Evolutionary conservation across 305 asterid genomes (phyloP).

Genomic region (Ajuga reptans): DNA sequence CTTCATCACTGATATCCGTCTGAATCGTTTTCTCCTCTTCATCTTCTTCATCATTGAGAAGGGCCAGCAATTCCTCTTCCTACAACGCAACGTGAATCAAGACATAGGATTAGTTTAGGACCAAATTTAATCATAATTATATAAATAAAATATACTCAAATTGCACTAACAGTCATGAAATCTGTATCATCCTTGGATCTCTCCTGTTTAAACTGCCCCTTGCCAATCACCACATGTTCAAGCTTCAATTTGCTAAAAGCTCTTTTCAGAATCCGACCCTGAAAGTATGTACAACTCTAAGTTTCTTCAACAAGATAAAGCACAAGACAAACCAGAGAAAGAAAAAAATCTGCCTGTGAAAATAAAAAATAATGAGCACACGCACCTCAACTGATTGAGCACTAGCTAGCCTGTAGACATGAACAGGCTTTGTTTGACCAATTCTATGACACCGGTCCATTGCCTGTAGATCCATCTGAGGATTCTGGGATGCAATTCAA

Average conservation of each 20-base stretch:
- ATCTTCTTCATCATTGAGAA: slow-evolving; percentile 59
- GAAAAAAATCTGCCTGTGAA: not conserved
- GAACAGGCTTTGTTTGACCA: slow-evolving; percentile 98
- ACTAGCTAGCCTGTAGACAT: slow-evolving; percentile 87
- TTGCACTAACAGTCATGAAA: slow-evolving; percentile 43
- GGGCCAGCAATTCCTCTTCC: slow-evolving; percentile 83
- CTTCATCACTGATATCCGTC: slow-evolving; percentile 65
- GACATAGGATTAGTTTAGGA: too few relatives aligned
- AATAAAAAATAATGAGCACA: not conserved
- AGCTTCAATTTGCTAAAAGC: slow-evolving; percentile 95
- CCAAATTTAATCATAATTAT: too few relatives aligned
- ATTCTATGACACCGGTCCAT: slow-evolving; percentile 98
- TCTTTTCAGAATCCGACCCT: slow-evolving; percentile 90
- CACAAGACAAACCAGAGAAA: not conserved
- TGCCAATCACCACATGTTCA: slow-evolving; percentile 96
- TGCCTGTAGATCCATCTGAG: slow-evolving; percentile 98
- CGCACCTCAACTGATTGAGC: slow-evolving; percentile 90
- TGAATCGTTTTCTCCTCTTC: slow-evolving; percentile 74
- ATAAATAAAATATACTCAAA: not conserved
- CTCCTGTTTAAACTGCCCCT: slow-evolving; percentile 90
- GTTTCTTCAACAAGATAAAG: not conserved
- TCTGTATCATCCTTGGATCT: slow-evolving; percentile 43
- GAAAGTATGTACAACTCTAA: not conserved
- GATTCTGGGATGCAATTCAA: slow-evolving; percentile 56
- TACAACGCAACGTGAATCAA: slow-evolving; percentile 27